Evolutionary conservation across 805 yeast genomes (phyloP).

Genomic region (Saccharomyces paradoxus): DNA sequence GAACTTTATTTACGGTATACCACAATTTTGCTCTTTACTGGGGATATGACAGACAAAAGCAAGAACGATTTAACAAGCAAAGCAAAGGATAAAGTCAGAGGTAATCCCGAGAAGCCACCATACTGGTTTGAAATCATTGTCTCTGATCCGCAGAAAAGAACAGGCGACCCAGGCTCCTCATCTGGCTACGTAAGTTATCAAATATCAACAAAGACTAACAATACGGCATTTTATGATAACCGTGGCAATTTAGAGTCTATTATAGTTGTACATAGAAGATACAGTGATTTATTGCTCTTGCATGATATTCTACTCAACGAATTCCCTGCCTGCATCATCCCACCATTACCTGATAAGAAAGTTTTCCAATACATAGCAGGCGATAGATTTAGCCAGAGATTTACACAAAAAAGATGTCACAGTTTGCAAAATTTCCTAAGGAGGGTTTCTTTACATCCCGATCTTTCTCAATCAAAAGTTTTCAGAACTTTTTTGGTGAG

Average conservation of each 20-base stretch:
- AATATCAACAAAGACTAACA: constrained; percentile 27
- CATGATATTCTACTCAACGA: constrained; percentile 69
- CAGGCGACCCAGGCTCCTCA: constrained; percentile 20
- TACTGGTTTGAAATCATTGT: constrained; percentile 20
- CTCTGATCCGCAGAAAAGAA: constrained; percentile 29
- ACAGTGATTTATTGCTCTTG: constrained; percentile 76
- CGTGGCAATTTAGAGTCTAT: constrained; percentile 11
- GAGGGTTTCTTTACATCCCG: constrained; percentile 68
- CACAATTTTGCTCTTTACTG: background rate
- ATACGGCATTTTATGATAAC: constrained; percentile 20
- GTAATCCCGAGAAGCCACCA: constrained; percentile 1
- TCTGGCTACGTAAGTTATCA: constrained; percentile 28
- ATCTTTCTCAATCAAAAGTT: constrained; percentile 58
- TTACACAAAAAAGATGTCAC: constrained; percentile 73
- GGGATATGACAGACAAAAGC: background rate
- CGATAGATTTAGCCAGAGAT: constrained; percentile 78
- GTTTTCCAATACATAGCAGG: constrained; percentile 89
- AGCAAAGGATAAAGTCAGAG: background rate
- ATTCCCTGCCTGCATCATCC: constrained; percentile 77
- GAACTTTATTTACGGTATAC: background rate
- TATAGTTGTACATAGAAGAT: constrained; percentile 47
- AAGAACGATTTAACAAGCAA: background rate
- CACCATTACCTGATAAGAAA: constrained; percentile 91
- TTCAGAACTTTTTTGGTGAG: constrained; percentile 29
- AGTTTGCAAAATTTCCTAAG: constrained; percentile 70